Conservation (phyloP, 106 monocot species). For the Allium fistulosum region DNA sequence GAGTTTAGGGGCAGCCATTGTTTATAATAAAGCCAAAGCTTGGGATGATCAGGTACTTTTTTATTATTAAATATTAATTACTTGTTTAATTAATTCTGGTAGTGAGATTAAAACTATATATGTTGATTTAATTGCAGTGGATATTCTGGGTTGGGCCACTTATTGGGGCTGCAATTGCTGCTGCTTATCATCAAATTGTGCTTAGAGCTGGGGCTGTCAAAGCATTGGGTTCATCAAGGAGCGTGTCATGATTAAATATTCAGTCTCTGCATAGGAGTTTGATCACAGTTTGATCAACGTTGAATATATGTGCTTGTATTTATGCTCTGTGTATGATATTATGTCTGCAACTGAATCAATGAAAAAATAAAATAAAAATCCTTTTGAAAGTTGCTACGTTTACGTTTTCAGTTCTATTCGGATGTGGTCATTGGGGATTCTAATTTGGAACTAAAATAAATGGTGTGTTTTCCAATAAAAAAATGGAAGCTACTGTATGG, state of each 20-base stretch:
- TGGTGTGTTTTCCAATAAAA: too few species aligned
- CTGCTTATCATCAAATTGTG: slow-evolving; percentile 29
- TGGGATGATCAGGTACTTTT: slow-evolving; percentile 52
- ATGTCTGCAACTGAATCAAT: too few species aligned
- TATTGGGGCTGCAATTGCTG: slow-evolving; percentile 40
- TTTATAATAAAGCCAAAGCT: slow-evolving; percentile 44
- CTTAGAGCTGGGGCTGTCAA: slow-evolving; percentile 36
- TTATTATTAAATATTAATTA: not conserved
- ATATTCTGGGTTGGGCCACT: slow-evolving; percentile 61
- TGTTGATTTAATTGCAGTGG: slow-evolving; percentile 23
- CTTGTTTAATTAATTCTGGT: not conserved
- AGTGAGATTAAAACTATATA: too few species aligned
- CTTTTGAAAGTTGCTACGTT: too few species aligned
- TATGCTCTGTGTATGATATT: too few species aligned
- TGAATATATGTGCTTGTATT: too few species aligned
- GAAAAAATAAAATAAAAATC: too few species aligned
- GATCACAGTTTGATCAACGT: not conserved
- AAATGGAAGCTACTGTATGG: too few species aligned
- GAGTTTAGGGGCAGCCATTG: slow-evolving; percentile 47
- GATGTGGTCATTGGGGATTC: too few species aligned
- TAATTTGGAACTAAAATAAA: too few species aligned
- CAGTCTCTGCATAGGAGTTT: not conserved
- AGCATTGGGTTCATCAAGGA: slow-evolving; percentile 29
- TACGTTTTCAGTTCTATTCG: too few species aligned
- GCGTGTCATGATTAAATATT: not conserved